A percentile compares a stretch with the other conserved stretches of the same genome.
These are phyloP conservation scores for Corylus avellana DNA, from an alignment of 306 rosid species.

Conservation along the genomic window DNA sequence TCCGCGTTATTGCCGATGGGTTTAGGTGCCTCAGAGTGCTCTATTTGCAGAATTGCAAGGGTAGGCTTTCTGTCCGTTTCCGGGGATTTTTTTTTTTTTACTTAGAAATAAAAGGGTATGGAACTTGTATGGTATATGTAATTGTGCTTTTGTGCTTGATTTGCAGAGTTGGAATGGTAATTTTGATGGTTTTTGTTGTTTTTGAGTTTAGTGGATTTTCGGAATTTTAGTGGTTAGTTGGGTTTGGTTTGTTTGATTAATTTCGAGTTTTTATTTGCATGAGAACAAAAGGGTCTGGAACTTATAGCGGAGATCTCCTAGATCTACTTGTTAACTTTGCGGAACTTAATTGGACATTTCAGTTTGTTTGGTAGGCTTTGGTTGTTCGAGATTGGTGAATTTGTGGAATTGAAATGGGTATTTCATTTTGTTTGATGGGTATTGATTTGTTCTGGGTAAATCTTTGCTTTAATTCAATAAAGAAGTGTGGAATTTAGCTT, in stretches of 20 bases:
- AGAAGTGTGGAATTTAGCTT: neutral
- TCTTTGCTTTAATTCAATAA: neutral
- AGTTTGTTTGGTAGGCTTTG: neutral
- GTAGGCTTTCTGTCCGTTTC: constrained; percentile 24
- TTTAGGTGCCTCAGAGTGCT: constrained; percentile 71
- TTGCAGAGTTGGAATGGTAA: neutral
- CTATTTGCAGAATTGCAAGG: constrained; percentile 75
- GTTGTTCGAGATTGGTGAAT: neutral
- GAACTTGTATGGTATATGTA: neutral
- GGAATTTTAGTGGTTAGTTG: neutral
- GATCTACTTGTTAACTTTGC: neutral
- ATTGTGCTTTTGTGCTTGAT: neutral
- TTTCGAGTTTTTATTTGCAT: too few relatives aligned
- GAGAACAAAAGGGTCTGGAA: too few relatives aligned
- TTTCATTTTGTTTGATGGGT: neutral
- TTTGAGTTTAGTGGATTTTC: neutral
- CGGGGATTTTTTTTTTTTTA: neutral
- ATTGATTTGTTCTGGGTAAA: neutral
- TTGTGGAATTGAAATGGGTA: neutral
- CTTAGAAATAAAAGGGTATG: neutral
- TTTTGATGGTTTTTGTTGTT: neutral
- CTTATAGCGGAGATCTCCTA: too few relatives aligned
- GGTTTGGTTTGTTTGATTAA: neutral
- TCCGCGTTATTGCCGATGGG: constrained; percentile 66
- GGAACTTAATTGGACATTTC: neutral